phyloP scores from a whole-genome alignment of 1,284 basidiomycete genomes.

The Pholiota adiposa region DNA sequence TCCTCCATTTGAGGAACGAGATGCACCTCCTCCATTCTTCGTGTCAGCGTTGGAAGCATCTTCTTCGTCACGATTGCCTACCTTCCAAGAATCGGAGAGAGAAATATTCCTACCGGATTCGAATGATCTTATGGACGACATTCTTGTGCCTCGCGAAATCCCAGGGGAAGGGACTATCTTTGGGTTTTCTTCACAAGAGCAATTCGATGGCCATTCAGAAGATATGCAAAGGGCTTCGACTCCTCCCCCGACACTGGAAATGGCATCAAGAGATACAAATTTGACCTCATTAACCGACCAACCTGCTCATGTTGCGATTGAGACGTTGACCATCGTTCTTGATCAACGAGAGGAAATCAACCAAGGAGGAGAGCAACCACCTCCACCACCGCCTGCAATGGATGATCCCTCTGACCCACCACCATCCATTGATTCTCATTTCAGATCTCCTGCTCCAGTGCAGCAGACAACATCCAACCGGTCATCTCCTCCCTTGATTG shows the following conservation, averaged over 20 bases:
- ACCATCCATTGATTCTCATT: slow-evolving; percentile 80
- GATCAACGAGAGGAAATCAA: slow-evolving; percentile 51
- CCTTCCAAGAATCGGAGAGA: slow-evolving; percentile 79
- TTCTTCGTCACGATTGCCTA: slow-evolving; percentile 64
- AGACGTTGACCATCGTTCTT: slow-evolving; percentile 59
- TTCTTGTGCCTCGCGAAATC: slow-evolving; percentile 44
- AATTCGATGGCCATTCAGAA: slow-evolving; percentile 79
- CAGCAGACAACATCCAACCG: slow-evolving; percentile 42
- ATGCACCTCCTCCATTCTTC: slow-evolving; percentile 79
- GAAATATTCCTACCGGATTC: slow-evolving; percentile 62
- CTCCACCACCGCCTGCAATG: slow-evolving; percentile 79
- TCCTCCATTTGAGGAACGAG: slow-evolving; percentile 81
- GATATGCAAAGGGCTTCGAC: slow-evolving; percentile 61
- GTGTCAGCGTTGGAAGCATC: slow-evolving; percentile 59
- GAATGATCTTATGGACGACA: slow-evolving; percentile 40
- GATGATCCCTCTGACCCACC: slow-evolving; percentile 86
- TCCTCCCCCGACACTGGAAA: slow-evolving; percentile 73
- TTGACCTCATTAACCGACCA: slow-evolving; percentile 66
- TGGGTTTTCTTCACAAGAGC: slow-evolving; percentile 68
- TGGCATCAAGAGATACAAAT: slow-evolving; percentile 68
- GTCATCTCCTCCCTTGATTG: slow-evolving; percentile 37
- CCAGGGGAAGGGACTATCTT: slow-evolving; percentile 74
- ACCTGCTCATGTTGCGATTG: slow-evolving; percentile 52
- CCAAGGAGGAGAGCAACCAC: slow-evolving; percentile 51
- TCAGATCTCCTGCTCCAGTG: slow-evolving; percentile 57